Percentiles rank a stretch among this genome's conserved stretches.
Evolutionary conservation across 768 basidiomycete genomes (phyloP).

Genomic region (Dioszegia crocea): DNA sequence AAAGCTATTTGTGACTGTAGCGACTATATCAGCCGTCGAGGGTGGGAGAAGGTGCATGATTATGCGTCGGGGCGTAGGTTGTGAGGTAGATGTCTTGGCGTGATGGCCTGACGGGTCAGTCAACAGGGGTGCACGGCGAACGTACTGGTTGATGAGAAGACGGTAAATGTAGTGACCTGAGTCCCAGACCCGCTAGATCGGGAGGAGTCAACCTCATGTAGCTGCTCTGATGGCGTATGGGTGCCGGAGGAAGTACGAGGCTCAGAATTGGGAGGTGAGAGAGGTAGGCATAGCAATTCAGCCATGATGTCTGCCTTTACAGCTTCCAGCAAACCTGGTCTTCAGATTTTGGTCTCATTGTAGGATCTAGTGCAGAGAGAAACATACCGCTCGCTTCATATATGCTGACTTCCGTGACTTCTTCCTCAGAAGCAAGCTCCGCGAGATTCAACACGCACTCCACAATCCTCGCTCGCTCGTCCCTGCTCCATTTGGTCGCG

Average conservation of each 20-base stretch:
- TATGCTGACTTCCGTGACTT: conserved; percentile 13
- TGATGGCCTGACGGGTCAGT: too few species aligned
- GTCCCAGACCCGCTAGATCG: background rate
- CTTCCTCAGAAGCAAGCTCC: conserved; percentile 9
- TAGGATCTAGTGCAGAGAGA: too few species aligned
- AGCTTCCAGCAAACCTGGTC: conserved; percentile 4
- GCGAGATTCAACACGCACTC: conserved; percentile 11
- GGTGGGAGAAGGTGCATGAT: conserved; percentile 8
- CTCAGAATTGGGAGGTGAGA: background rate
- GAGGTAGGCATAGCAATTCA: background rate
- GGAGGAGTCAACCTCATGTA: background rate
- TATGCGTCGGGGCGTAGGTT: background rate
- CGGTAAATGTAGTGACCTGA: background rate
- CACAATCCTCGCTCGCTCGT: background rate
- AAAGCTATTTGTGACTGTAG: background rate
- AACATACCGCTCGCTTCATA: conserved; percentile 12
- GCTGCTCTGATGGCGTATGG: background rate
- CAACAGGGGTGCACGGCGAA: too few species aligned
- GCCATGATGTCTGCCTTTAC: background rate
- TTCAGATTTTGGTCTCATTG: too few species aligned
- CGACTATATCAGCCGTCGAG: background rate
- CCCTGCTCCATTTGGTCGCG: background rate
- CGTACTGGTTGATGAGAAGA: background rate
- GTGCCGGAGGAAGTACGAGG: background rate
- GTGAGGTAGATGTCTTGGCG: background rate